These are phyloP conservation scores for Cladorrhinum sp. DNA, from an alignment of 2,329 filamentous ascomycete species.

Conservation along the genomic window DNA sequence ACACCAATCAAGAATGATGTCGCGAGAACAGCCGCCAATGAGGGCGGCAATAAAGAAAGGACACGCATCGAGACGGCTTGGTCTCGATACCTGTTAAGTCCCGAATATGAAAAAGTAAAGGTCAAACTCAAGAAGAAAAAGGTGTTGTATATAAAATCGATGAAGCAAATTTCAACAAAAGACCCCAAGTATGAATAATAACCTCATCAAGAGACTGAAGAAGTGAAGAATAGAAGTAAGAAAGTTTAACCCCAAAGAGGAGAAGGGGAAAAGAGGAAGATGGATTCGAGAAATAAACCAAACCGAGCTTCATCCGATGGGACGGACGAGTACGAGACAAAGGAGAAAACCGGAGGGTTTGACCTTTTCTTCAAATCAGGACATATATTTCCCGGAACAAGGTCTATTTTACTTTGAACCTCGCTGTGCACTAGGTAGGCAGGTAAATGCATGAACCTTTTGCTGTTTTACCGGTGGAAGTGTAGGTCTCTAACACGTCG, in stretches of 20 bases:
- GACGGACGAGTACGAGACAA: neutral
- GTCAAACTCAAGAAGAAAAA: no score
- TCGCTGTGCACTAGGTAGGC: neutral
- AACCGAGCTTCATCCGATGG: neutral
- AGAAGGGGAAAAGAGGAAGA: neutral
- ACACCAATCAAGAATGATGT: neutral
- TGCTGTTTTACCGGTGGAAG: neutral
- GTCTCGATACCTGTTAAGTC: neutral
- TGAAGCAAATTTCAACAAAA: no score
- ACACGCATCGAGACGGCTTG: conserved; percentile 5
- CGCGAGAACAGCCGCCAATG: neutral
- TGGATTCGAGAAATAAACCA: neutral
- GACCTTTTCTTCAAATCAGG: neutral
- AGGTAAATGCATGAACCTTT: neutral
- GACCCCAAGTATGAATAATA: neutral
- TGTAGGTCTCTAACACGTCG: neutral
- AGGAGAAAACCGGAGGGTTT: neutral
- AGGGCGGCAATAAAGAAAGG: neutral
- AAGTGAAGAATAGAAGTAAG: neutral
- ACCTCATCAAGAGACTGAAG: neutral
- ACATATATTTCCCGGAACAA: neutral
- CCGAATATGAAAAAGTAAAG: no score
- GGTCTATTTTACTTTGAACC: neutral
- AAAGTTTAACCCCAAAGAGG: neutral
- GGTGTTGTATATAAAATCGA: no score